Percentiles rank a stretch among this genome's conserved stretches.
These are phyloP conservation scores for Colletotrichum coccodes DNA, from an alignment of 2,329 filamentous ascomycete genomes.

Conservation along the genomic window DNA sequence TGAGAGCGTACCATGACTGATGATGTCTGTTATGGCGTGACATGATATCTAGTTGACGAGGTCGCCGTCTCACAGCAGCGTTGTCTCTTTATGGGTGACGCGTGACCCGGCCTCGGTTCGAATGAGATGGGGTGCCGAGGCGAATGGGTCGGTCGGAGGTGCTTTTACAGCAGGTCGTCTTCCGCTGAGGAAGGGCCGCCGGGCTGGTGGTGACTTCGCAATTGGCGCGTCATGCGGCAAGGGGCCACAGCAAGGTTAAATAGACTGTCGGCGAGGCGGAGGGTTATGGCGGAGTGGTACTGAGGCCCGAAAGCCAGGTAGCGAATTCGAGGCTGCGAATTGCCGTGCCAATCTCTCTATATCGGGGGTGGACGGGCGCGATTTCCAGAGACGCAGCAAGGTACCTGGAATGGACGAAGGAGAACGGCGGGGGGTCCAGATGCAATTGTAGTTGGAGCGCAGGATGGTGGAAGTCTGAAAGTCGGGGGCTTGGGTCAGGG, in stretches of 20 bases:
- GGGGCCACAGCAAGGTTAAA: conserved; percentile 17
- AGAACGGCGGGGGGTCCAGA: conserved; percentile 27
- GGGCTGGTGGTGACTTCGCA: conserved; percentile 4
- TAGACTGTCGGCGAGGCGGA: conserved; percentile 5
- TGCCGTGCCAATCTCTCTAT: conserved; percentile 27
- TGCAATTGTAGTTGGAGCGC: conserved; percentile 33
- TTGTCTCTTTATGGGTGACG: neutral
- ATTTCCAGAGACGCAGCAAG: conserved; percentile 27
- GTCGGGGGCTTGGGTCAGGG: conserved; percentile 27
- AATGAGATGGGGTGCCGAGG: neutral
- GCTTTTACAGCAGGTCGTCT: conserved; percentile 23
- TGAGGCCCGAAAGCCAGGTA: conserved; percentile 7
- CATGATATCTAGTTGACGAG: conserved; percentile 10
- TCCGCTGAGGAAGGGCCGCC: conserved; percentile 12
- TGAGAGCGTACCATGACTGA: conserved; percentile 32
- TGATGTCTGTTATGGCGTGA: conserved; percentile 34
- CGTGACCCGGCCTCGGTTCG: neutral
- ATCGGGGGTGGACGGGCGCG: conserved; percentile 13
- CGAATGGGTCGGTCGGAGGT: neutral
- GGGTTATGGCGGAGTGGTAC: neutral
- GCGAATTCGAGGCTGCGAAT: conserved; percentile 3
- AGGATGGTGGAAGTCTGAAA: conserved; percentile 26
- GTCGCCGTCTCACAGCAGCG: neutral
- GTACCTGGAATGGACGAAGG: conserved; percentile 27
- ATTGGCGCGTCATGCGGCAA: conserved; percentile 31